These are phyloP conservation scores for Sphaerulina vaccinii DNA, from an alignment of 2,329 filamentous ascomycete species.

Conservation along the genomic window DNA sequence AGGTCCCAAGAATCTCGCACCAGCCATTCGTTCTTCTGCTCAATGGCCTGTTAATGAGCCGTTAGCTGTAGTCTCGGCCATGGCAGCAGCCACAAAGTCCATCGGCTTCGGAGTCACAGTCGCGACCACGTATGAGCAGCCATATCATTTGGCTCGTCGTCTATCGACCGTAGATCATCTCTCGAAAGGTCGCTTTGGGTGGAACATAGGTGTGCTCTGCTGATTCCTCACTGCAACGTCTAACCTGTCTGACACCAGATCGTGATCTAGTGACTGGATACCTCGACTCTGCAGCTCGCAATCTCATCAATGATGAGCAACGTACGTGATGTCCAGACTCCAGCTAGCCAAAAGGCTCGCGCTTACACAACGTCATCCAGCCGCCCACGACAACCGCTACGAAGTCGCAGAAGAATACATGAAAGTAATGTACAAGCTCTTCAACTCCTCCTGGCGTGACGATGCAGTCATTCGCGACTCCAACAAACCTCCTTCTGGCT, in stretches of 20 bases:
- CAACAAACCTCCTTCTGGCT: conserved; percentile 47
- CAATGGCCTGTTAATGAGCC: conserved; percentile 58
- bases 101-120: conserved; percentile 62
- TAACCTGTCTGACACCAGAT: no score
- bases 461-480: conserved; percentile 58
- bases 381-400: conserved; percentile 62
- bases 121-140: conserved; percentile 61
- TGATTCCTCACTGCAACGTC: no score
- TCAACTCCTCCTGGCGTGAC: conserved; percentile 54
- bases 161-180: conserved; percentile 64
- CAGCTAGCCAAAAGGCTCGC: no score
- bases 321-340: no score
- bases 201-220: no score
- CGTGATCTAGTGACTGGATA: conserved; percentile 64
- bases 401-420: conserved; percentile 62
- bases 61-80: conserved; percentile 61
- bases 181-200: conserved; percentile 59
- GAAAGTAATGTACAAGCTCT: conserved; percentile 60
- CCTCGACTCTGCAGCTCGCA: conserved; percentile 62
- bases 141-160: conserved; percentile 60
- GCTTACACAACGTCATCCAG: no score
- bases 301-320: conserved; percentile 57
- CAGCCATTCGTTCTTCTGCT: conserved; percentile 50
- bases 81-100: conserved; percentile 65
- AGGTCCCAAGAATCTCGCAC: conserved; percentile 56